Evolutionary conservation across 371 early-diverging fungal genomes (phyloP).

Genomic region (Paraphysoderma sedebokerense): DNA sequence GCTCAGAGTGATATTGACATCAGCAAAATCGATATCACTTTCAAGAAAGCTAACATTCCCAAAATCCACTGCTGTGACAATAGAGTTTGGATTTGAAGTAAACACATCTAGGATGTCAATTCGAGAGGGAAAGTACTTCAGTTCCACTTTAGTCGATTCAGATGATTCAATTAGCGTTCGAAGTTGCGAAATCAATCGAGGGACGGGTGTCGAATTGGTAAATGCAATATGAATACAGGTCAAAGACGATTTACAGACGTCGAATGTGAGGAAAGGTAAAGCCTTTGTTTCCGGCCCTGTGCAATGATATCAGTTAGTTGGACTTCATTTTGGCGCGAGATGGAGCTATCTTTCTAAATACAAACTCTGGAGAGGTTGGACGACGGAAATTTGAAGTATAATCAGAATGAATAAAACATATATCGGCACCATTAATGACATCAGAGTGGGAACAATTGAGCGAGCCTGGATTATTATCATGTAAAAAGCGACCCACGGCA

Average conservation of each 20-base stretch:
- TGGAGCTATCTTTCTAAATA: no score
- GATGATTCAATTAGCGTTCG: constrained; percentile 12
- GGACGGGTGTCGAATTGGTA: constrained; percentile 12
- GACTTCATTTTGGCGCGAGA: no score
- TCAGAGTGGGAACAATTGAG: constrained; percentile 2
- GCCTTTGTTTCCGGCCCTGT: constrained; percentile 11
- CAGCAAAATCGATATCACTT: background rate
- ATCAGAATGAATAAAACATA: background rate
- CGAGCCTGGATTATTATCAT: constrained; percentile 9
- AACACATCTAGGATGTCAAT: constrained; percentile 10
- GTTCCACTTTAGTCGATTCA: constrained; percentile 10
- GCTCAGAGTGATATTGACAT: constrained; percentile 3
- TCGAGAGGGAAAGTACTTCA: constrained; percentile 10
- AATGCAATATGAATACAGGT: constrained; percentile 18
- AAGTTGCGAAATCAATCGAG: constrained; percentile 13
- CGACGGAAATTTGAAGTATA: no score
- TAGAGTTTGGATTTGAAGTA: constrained; percentile 10
- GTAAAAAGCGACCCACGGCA: no score
- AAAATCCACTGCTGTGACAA: constrained; percentile 20
- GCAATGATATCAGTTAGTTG: no score
- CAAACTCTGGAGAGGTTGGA: no score
- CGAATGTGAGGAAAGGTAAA: constrained; percentile 11
- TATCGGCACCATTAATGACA: background rate
- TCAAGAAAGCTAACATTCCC: constrained; percentile 7
- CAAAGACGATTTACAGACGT: no score